phyloP scores from a whole-genome alignment of 257 asterid species.

The Nyctanthes arbortristis region DNA sequence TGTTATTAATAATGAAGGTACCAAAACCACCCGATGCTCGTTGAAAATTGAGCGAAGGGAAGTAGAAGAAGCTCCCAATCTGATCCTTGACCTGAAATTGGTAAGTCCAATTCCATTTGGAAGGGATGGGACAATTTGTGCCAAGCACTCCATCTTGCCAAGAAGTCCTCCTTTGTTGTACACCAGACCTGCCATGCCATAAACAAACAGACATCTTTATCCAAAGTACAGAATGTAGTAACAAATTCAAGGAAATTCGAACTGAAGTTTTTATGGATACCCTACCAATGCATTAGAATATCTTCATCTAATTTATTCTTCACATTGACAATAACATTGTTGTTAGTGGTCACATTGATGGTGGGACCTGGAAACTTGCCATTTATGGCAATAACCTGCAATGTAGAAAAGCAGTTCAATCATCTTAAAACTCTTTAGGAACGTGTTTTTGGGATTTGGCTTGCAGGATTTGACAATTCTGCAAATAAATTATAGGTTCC shows the following conservation, averaged over 20 bases:
- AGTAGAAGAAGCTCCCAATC: constrained; percentile 89
- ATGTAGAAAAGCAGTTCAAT: constrained; percentile 27
- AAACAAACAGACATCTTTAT: constrained; percentile 20
- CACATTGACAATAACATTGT: constrained; percentile 84
- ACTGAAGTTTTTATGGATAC: background rate
- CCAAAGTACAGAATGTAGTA: constrained; percentile 2
- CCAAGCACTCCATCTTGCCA: constrained; percentile 97
- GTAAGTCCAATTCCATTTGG: constrained; percentile 99
- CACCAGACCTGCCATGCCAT: constrained; percentile 85
- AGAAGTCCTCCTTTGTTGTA: constrained; percentile 80
- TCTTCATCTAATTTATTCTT: constrained; percentile 81
- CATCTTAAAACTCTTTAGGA: constrained; percentile 4
- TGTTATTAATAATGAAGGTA: constrained; percentile 59
- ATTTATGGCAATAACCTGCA: constrained; percentile 96
- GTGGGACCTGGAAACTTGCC: constrained; percentile 90
- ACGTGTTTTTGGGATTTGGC: background rate
- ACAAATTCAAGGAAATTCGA: background rate
- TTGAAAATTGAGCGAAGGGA: constrained; percentile 90
- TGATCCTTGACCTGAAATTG: constrained; percentile 95
- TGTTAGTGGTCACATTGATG: constrained; percentile 79
- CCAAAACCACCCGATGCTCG: constrained; percentile 94
- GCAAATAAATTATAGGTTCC: too few species aligned
- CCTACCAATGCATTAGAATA: constrained; percentile 78
- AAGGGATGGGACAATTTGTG: constrained; percentile 93
- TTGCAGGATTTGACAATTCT: too few species aligned